Base-by-base conservation (phyloP, 371 early-diverging fungal genomes). In the Polyrhizophydium stewartii region DNA sequence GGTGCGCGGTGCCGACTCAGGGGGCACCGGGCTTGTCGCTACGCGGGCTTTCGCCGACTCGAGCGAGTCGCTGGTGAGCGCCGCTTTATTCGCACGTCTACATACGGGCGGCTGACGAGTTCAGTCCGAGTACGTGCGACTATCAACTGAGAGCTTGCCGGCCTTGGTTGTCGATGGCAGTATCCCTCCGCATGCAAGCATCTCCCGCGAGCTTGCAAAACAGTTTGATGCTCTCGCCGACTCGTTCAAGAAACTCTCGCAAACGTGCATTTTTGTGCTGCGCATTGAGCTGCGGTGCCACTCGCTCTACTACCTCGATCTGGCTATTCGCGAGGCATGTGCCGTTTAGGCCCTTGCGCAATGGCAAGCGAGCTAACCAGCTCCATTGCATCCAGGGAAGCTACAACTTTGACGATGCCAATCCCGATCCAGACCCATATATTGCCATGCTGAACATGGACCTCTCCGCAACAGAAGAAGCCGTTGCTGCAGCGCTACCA, bases 251-350 rank as follows among this genome's bases (percentile, higher is more conserved):
- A 84, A 74, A 55, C 71, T 96, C 40, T 87, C 94, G 1, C 87
- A 89, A 53, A 88, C 85, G 13, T 90, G 88, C 55, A 65, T 94
- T 33, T 88, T 89, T 62, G 86, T 90, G 0, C 69, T 96, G 25
- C 80, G 92, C 37, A 75, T 93, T 24, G 96, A 96, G 71, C 76
- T 90, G 25, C 84, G 93, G 21, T 88, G 91, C 52, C 94, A 93
- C 71, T 81, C 89, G 41, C 84, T 93, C 74, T 92, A 91, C 63
- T 93, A 89, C 61, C 70, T 94, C 56, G 94, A 96, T 66, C 78
- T 94, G 72, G 93, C 92, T 5, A 85, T 89, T 46, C 83, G 94
- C n/a, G 95, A 94, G 79, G 91, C 89, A 71, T 68, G 47, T 17
- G 19, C 22, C 19, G 13, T 10, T 6, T 5, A 5, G 27, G 55